phyloP scores from a whole-genome alignment of 2,329 filamentous ascomycete species.

The Allantophomopsis lycopodina region DNA sequence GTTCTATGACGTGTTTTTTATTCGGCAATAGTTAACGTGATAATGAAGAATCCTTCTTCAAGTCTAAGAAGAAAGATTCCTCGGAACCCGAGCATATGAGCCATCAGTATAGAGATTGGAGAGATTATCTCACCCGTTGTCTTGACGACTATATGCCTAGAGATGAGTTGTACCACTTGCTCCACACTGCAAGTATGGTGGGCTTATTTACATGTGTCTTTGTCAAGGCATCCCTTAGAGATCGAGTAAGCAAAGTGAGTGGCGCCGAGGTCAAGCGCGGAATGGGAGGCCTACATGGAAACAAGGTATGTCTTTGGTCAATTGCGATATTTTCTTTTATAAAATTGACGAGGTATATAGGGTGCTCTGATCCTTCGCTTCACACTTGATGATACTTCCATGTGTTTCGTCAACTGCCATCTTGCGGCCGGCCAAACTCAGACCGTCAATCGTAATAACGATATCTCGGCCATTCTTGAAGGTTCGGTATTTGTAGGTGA shows the following conservation, averaged over 20 bases:
- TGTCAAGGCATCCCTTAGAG: slow-evolving; percentile 66
- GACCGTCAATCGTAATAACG: slow-evolving; percentile 82
- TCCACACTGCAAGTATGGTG: slow-evolving; percentile 83
- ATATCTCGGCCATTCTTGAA: slow-evolving; percentile 83
- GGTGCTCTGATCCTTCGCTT: slow-evolving; percentile 89
- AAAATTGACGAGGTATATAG: slow-evolving; percentile 17
- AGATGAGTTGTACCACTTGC: slow-evolving; percentile 65
- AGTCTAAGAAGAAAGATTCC: slow-evolving; percentile 71
- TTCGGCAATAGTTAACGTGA: slow-evolving; percentile 3
- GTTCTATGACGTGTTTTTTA: slow-evolving; percentile 14
- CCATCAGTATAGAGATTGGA: slow-evolving; percentile 93
- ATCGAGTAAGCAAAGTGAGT: slow-evolving; percentile 63
- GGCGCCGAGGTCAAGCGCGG: slow-evolving; percentile 85
- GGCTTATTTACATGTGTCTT: slow-evolving; percentile 95
- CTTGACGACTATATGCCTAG: slow-evolving; percentile 73
- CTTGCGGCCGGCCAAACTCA: slow-evolving; percentile 86
- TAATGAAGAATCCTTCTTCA: slow-evolving; percentile 63
- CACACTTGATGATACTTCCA: slow-evolving; percentile 78
- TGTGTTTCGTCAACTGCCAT: slow-evolving; percentile 97
- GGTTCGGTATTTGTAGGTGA: slow-evolving; percentile 60
- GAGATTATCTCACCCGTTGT: slow-evolving; percentile 71
- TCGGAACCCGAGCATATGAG: slow-evolving; percentile 85
- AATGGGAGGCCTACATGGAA: slow-evolving; percentile 89
- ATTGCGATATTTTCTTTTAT: neutral
- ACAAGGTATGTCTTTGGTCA: slow-evolving; percentile 45